These are phyloP conservation scores for Alnus glutinosa DNA, from an alignment of 306 rosid species.

Conservation along the genomic window DNA sequence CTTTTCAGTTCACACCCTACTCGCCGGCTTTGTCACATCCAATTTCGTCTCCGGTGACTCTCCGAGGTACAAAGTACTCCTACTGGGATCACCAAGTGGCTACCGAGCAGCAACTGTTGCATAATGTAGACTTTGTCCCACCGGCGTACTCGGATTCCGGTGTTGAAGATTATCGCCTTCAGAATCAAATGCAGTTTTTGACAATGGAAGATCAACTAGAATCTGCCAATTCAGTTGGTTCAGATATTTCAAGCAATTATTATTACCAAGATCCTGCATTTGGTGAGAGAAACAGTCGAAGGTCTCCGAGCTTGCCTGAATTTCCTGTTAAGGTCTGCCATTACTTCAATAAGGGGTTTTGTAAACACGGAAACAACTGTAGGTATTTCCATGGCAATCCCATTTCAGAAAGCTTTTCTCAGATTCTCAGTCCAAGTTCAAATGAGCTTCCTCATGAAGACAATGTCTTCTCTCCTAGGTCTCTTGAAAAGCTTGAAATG, in stretches of 20 bases:
- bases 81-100: slow-evolving; percentile 36
- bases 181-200: slow-evolving; percentile 32
- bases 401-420: slow-evolving; percentile 29
- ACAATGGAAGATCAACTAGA: slow-evolving; percentile 31
- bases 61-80: slow-evolving; percentile 10
- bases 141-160: slow-evolving; percentile 27
- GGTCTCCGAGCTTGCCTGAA: slow-evolving; percentile 47
- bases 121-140: slow-evolving; percentile 30
- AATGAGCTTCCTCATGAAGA: slow-evolving; percentile 37
- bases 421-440: slow-evolving; percentile 13
- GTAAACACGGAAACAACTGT: slow-evolving; percentile 50
- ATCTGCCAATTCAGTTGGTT: slow-evolving; percentile 15
- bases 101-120: slow-evolving; percentile 30
- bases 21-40: slow-evolving; percentile 7
- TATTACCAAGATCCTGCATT: slow-evolving; percentile 34
- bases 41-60: slow-evolving; percentile 31
- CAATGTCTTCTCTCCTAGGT: slow-evolving; percentile 26
- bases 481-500: slow-evolving; percentile 39
- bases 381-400: slow-evolving; percentile 44
- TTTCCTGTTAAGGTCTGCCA: slow-evolving; percentile 45
- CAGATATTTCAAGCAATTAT: slow-evolving; percentile 32
- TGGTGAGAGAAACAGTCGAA: slow-evolving; percentile 32
- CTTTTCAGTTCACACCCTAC: slow-evolving; percentile 28
- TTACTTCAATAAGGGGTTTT: slow-evolving; percentile 51
- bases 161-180: slow-evolving; percentile 30